A percentile compares a stretch with the other conserved stretches of the same genome.
phyloP scores from a whole-genome alignment of 2,329 filamentous ascomycete species.

The Microsporum audouinii region DNA sequence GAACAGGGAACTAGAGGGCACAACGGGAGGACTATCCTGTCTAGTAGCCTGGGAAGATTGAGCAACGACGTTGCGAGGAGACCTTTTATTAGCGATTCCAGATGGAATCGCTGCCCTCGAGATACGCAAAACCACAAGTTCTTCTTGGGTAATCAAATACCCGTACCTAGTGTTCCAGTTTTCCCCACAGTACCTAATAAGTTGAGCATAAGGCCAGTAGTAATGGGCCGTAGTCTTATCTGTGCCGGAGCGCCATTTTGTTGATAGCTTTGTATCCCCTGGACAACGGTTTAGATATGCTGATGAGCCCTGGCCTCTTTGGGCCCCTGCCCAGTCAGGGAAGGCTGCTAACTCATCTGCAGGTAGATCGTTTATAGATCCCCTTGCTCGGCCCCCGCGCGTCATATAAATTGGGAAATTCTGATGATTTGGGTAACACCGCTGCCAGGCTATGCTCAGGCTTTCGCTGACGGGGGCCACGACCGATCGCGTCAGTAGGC shows the following conservation, averaged over 20 bases:
- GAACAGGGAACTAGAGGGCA: not conserved
- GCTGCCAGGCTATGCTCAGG: slow-evolving; percentile 1
- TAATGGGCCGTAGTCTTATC: not conserved
- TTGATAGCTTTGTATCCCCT: not conserved
- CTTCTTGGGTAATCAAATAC: slow-evolving; percentile 9
- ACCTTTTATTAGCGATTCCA: slow-evolving; percentile 5
- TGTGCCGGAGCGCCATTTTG: not conserved
- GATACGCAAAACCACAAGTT: slow-evolving; percentile 8
- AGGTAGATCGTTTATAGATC: not conserved
- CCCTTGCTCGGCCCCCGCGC: slow-evolving; percentile 1
- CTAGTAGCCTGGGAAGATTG: not conserved
- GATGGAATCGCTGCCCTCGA: slow-evolving; percentile 2
- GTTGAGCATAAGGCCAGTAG: not conserved
- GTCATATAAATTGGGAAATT: slow-evolving; percentile 6
- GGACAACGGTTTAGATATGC: not conserved
- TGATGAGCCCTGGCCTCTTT: no score
- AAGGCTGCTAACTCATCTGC: no score
- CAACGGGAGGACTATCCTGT: not conserved
- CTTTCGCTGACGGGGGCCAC: not conserved
- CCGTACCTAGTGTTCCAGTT: slow-evolving; percentile 8
- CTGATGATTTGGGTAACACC: not conserved
- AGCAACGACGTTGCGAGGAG: not conserved
- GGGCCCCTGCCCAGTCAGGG: no score
- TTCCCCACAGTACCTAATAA: not conserved
- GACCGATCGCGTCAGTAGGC: slow-evolving; percentile 7